Evolutionary conservation across 2,329 filamentous ascomycete genomes (phyloP).

Genomic region (Fusarium nanum): DNA sequence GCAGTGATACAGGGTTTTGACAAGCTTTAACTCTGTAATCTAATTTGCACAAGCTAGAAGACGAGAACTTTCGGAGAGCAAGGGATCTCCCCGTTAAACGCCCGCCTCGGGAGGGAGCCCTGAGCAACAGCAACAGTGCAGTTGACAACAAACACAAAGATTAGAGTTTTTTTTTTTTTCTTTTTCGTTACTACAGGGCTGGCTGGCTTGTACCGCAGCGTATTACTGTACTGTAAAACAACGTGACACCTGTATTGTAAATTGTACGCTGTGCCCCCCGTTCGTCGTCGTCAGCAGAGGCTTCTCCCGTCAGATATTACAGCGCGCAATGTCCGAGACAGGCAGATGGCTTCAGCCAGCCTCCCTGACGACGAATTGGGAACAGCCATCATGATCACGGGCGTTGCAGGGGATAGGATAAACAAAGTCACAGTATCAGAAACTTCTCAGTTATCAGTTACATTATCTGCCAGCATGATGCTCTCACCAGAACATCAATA

Average conservation of each 20-base stretch:
- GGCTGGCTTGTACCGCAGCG: neutral
- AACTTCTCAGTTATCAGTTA: neutral
- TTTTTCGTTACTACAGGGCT: conserved; percentile 7
- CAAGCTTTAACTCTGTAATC: conserved; percentile 21
- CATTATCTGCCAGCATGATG: neutral
- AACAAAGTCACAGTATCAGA: neutral
- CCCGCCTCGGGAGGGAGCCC: conserved; percentile 3
- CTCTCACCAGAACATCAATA: neutral
- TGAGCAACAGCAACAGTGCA: neutral
- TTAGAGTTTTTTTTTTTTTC: conserved; percentile 24
- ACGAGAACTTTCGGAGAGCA: conserved; percentile 3
- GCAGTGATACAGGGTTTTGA: conserved; percentile 23
- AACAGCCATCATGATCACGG: conserved; percentile 10
- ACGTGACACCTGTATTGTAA: conserved; percentile 5
- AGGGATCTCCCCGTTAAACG: conserved; percentile 28
- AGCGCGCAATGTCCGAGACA: conserved; percentile 39
- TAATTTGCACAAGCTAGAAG: conserved; percentile 5
- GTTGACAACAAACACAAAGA: conserved; percentile 19
- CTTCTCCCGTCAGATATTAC: conserved; percentile 25
- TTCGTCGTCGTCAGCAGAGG: conserved; percentile 32
- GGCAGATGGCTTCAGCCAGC: conserved; percentile 30
- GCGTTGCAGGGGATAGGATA: conserved; percentile 2
- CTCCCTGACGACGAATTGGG: conserved; percentile 20
- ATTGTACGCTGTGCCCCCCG: conserved; percentile 18
- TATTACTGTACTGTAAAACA: conserved; percentile 9